A percentile compares a stretch with the other conserved stretches of the same genome.
phyloP scores from a whole-genome alignment of 176 grass and related monocot genomes.

The Thalia dealbata region DNA sequence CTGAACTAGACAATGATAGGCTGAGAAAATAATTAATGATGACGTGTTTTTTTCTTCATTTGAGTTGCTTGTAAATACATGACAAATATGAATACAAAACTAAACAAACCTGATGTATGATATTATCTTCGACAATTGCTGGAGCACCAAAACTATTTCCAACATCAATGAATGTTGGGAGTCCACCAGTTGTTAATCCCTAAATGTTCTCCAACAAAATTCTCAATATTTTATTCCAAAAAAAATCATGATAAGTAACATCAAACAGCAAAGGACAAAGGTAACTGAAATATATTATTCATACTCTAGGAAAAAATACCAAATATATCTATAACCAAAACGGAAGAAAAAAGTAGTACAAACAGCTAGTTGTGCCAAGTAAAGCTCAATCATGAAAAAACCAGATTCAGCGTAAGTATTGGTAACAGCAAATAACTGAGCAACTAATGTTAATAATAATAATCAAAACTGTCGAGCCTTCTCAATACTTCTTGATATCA shows the following conservation, averaged over 20 bases:
- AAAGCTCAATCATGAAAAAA: neutral
- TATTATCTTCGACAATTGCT: slow-evolving; percentile 91
- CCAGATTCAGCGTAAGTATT: neutral
- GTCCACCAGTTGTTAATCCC: slow-evolving; percentile 82
- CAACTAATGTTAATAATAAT: neutral
- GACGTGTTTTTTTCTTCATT: neutral
- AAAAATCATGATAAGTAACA: neutral
- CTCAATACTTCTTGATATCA: neutral
- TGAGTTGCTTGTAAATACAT: too few relatives aligned
- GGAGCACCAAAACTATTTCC: slow-evolving; percentile 93
- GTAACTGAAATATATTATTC: neutral
- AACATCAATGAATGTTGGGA: slow-evolving; percentile 96
- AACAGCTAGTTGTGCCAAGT: neutral
- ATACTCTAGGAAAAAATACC: neutral
- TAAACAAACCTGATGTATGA: slow-evolving; percentile 84
- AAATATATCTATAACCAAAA: neutral
- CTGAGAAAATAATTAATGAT: slow-evolving; percentile 13
- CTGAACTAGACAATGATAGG: neutral
- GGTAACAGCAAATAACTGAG: neutral
- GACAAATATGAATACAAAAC: neutral
- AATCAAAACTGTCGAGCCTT: neutral
- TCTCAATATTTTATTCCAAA: neutral
- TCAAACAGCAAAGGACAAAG: neutral
- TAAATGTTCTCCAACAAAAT: slow-evolving; percentile 18
- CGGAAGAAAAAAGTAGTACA: neutral